phyloP scores from a whole-genome alignment of 106 monocot species.

The Posidonia australis region DNA sequence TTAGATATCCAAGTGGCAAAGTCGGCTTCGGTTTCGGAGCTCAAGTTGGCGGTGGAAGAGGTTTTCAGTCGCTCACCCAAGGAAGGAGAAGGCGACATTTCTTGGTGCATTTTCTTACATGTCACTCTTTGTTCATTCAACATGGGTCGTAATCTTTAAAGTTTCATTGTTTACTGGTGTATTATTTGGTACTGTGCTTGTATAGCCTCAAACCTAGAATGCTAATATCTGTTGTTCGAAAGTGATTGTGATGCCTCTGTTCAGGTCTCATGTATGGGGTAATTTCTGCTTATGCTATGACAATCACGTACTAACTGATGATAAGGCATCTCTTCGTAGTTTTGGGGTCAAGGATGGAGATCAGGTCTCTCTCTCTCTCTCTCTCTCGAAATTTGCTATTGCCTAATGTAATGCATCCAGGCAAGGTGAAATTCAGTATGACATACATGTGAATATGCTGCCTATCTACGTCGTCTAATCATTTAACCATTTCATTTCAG shows the following conservation, averaged over 20 bases:
- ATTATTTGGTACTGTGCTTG: not conserved
- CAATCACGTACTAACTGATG: slow-evolving; percentile 9
- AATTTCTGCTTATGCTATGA: slow-evolving; percentile 22
- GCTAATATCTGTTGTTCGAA: not conserved
- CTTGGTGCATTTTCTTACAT: slow-evolving; percentile 12
- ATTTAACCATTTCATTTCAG: too few relatives aligned
- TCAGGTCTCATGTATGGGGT: slow-evolving; percentile 27
- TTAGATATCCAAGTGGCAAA: slow-evolving; percentile 26
- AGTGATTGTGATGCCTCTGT: not conserved
- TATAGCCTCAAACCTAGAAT: not conserved
- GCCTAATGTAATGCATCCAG: too few relatives aligned
- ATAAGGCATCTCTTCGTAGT: slow-evolving; percentile 8
- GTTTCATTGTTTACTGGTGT: not conserved
- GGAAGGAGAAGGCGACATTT: slow-evolving; percentile 8
- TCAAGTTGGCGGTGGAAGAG: slow-evolving; percentile 34
- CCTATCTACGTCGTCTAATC: too few relatives aligned
- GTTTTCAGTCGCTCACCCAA: slow-evolving; percentile 10
- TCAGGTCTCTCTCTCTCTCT: slow-evolving; percentile 8
- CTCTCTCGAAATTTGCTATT: too few relatives aligned
- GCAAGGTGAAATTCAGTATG: too few relatives aligned
- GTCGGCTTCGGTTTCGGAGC: slow-evolving; percentile 18
- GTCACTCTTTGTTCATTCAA: too few relatives aligned
- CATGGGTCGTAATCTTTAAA: too few relatives aligned
- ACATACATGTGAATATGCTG: too few relatives aligned
- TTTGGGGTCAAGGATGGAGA: slow-evolving; percentile 26